Evolutionary conservation across 2,329 filamentous ascomycete genomes (phyloP).

Genomic region (Diaporthe citri): DNA sequence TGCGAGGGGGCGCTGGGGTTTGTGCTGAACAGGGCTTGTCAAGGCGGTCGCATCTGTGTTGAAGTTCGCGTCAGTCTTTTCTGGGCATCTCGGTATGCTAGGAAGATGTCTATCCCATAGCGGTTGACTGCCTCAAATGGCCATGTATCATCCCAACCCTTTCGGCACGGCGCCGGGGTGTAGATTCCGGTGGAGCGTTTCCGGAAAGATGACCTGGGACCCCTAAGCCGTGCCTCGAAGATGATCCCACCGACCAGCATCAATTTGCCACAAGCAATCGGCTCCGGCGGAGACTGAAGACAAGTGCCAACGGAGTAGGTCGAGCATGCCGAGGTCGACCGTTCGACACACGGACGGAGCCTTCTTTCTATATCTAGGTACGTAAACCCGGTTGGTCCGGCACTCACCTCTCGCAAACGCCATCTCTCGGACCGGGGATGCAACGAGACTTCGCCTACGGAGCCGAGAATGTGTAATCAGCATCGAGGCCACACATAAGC

Average conservation of each 20-base stretch:
- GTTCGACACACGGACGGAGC: neutral
- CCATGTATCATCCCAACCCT: neutral
- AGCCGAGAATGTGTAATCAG: neutral
- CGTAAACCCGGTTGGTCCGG: neutral
- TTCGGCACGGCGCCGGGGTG: neutral
- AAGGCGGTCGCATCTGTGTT: constrained; percentile 60
- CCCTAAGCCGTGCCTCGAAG: neutral
- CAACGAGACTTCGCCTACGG: constrained; percentile 61
- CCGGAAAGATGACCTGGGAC: neutral
- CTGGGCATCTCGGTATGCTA: too few species aligned
- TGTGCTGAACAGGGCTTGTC: constrained; percentile 61
- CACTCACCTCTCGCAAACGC: constrained; percentile 62
- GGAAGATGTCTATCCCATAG: neutral
- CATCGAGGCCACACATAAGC: neutral
- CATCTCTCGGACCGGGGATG: constrained; percentile 55
- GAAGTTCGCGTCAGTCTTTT: neutral
- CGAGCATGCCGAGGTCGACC: neutral
- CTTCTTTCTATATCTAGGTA: neutral
- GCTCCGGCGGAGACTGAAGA: constrained; percentile 4
- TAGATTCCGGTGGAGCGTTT: too few species aligned
- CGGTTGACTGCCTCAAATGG: neutral
- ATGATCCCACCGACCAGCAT: neutral
- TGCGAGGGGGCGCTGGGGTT: constrained; percentile 60
- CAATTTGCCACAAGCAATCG: neutral
- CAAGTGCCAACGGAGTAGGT: neutral